These are phyloP conservation scores for Clitopilus hobsonii DNA, from an alignment of 768 basidiomycete genomes.

Conservation along the genomic window DNA sequence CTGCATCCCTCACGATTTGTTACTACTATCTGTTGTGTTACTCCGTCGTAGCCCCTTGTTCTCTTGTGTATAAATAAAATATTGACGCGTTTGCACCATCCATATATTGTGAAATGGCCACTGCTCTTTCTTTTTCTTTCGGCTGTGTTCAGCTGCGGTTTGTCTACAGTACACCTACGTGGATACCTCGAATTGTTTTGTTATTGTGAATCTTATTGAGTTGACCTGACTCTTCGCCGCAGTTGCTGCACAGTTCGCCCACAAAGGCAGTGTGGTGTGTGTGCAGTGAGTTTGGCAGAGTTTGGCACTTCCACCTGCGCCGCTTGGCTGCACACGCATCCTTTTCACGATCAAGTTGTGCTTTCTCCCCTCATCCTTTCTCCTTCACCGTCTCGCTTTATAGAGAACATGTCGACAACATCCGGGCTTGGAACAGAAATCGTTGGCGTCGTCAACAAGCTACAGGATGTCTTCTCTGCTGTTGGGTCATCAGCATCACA, in stretches of 20 bases:
- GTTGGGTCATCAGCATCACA: conserved; percentile 73
- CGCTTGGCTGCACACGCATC: background rate
- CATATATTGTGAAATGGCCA: too few relatives aligned
- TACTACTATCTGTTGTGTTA: background rate
- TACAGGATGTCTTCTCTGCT: conserved; percentile 86
- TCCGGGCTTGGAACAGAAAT: conserved; percentile 78
- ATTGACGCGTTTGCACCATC: too few relatives aligned
- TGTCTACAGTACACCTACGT: too few relatives aligned
- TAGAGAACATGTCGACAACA: conserved; percentile 37
- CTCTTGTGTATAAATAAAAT: conserved; percentile 11
- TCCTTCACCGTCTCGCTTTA: background rate
- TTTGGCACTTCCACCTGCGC: background rate
- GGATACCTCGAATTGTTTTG: too few relatives aligned
- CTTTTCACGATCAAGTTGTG: conserved; percentile 5
- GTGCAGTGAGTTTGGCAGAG: background rate
- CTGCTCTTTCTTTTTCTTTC: too few relatives aligned
- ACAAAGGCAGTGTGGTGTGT: too few relatives aligned
- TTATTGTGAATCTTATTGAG: too few relatives aligned
- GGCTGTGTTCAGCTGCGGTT: too few relatives aligned
- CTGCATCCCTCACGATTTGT: conserved; percentile 1
- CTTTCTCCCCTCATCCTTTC: conserved; percentile 11
- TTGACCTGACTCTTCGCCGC: background rate
- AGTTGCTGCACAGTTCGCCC: background rate
- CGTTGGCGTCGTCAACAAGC: conserved; percentile 78
- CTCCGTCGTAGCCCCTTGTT: background rate